Evolutionary conservation across 805 yeast species (phyloP), one percentile per base, ranked within the genome.

Genomic region (Yamadazyma akitaensis): DNA sequence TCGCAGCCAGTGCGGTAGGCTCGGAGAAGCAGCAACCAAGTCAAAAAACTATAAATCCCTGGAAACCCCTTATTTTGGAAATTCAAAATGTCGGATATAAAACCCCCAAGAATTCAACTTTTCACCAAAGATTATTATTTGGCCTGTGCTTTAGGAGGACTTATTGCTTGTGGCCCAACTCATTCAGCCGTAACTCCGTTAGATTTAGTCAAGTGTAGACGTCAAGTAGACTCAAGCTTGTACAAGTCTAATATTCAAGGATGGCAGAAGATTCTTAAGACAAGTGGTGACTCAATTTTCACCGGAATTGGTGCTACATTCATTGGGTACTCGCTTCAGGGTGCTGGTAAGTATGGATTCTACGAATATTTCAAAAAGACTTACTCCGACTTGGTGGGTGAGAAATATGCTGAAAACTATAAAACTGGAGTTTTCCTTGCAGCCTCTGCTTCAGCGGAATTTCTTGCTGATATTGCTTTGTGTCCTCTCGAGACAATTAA

Each of bases 401-500:
- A 77, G 36, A 82, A 80, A 44, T 47, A 56, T 40, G 85, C 89
- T 25, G 64, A 69, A 40, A 77, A 80, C 46, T 83, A 84, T 71
- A 82, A 81, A 62, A 88, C 96, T 5, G 76, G 81, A 1, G 75
- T 92, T 18, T 92, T 76, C 67, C 70, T 91, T 56, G 83, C 84
- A 41, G 92, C 97, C 12, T 84, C 95, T 50, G 98, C 97, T 5
- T 76, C 89, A 46, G 99, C 98, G 24, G 99, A 92, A 67, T 87
- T 91, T 65, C 63, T 94, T 49, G 97, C 98, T 31, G 98, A 92
- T 68, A 62, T 92, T 34, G 77, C 85, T 49, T 76, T 92, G 53
- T 92, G 98, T 75, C 98, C 98, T 24, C 85, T 84, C 64, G 99
- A 92, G 70, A 90, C 97, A 44, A 86, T 94, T 64, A 92, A 94